phyloP scores from a whole-genome alignment of 305 asterid genomes.

The Plantago rigida region DNA sequence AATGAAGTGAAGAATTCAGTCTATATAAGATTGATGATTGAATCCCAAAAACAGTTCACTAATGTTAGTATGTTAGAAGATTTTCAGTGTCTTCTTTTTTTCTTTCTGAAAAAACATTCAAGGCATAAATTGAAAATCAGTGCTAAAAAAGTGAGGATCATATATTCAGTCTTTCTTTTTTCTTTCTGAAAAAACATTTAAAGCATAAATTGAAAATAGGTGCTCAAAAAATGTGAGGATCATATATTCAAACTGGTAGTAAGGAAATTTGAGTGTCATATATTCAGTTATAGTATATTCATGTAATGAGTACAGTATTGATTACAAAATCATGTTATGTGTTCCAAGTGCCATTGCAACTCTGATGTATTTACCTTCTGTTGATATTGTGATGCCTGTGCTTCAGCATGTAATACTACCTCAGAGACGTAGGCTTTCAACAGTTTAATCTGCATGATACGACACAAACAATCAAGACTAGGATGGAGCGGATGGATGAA shows the following conservation, averaged over 20 bases:
- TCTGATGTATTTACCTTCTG: conserved; percentile 48
- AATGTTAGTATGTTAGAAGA: conserved; percentile 6
- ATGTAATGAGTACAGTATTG: not conserved
- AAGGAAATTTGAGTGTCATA: too few species aligned
- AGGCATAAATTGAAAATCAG: conserved; percentile 7
- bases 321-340: not conserved
- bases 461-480: conserved; percentile 29
- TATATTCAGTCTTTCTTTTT: conserved; percentile 16
- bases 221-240: not conserved
- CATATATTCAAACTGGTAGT: not conserved
- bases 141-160: conserved; percentile 6
- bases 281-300: not conserved
- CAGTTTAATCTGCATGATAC: conserved; percentile 52
- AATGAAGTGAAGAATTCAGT: conserved; percentile 3
- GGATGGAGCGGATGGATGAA: conserved; percentile 18
- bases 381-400: conserved; percentile 82
- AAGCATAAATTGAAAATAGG: conserved; percentile 7
- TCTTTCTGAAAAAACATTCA: conserved; percentile 20
- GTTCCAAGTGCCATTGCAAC: conserved; percentile 11
- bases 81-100: not conserved
- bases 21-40: conserved; percentile 16
- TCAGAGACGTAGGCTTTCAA: conserved; percentile 63
- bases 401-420: conserved; percentile 73
- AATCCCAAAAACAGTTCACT: conserved; percentile 12
- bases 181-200: conserved; percentile 20